A percentile compares a stretch with the other conserved stretches of the same genome.
phyloP scores from a whole-genome alignment of 495 filamentous ascomycete species.

The Penicillium mononematosum region DNA sequence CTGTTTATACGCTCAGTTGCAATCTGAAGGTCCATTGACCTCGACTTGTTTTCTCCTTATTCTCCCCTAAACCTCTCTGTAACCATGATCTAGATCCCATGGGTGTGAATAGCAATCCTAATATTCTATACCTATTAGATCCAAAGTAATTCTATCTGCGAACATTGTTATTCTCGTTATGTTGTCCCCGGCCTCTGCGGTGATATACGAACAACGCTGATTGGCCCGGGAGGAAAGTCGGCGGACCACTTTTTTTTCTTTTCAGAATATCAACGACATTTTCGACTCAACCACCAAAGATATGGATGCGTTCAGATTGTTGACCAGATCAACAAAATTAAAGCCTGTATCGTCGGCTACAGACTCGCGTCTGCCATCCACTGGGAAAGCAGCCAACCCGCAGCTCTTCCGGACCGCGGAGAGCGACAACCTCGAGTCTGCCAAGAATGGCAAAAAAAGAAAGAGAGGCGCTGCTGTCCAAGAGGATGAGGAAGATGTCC shows the following conservation, averaged over 20 bases:
- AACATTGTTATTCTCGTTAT: neutral
- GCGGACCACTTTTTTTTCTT: conserved; percentile 29
- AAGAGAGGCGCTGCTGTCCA: conserved; percentile 32
- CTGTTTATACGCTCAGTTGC: neutral
- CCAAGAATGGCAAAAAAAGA: conserved; percentile 40
- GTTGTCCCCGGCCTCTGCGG: neutral
- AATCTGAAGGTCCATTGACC: neutral
- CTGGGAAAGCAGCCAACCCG: conserved; percentile 51
- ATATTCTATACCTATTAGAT: neutral
- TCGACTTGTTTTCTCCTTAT: neutral
- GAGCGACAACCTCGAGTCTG: conserved; percentile 34
- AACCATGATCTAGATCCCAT: neutral
- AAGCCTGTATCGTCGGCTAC: conserved; percentile 34
- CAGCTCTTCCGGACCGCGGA: conserved; percentile 51
- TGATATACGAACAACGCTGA: conserved; percentile 20
- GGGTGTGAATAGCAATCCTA: neutral
- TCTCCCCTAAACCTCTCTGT: neutral
- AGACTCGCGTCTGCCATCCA: conserved; percentile 44
- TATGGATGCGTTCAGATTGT: conserved; percentile 57
- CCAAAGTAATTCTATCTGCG: neutral
- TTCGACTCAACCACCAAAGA: conserved; percentile 18
- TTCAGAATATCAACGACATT: conserved; percentile 30
- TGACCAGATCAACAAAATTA: conserved; percentile 55
- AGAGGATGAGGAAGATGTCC: conserved; percentile 26
- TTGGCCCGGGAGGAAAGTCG: conserved; percentile 37